Evolutionary conservation across 2,329 filamentous ascomycete species (phyloP), one percentile per base, ranked within the genome.

Genomic region (Microdochium trichocladiopsis): DNA sequence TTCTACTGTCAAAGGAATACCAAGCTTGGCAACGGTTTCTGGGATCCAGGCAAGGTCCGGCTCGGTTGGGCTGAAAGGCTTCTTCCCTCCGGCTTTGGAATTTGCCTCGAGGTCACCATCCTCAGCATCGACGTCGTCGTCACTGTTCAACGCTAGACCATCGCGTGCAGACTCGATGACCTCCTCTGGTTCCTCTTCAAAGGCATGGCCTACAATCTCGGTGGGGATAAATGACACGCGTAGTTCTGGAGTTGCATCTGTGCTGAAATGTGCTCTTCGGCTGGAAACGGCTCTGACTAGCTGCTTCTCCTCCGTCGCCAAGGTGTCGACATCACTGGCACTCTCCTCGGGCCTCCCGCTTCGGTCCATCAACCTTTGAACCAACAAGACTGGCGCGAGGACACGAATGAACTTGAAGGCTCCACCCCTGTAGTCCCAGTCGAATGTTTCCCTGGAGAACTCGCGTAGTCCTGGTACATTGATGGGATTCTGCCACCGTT

Each of bases 341-440:
- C 56, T 2, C 53, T 56, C 1, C 57, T 65, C 55, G 23, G 59
- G 58, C 21, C 66, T 59, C 63, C 66, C 24, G 65, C 68, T 53
- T 64, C 73, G 51, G 66, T 69, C 56, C 57, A 74, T 66, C 57
- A 84, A 74, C 55, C 79, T 83, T 55, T 79, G 81, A 14, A 83
- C 75, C 2, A 97, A 73, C 1, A 97, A 70, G 8, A 86, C 84
- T 11, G 90, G 88, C 0, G 90, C 87, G 11, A 97, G 72, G 25
- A 88, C 86, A 14, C 86, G 82, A 25, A 96, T 84, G 55, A 96
- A 88, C 63, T 96, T 95, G 62, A 87, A 81, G 16, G 92, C 91
- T 1, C 92, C 93, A 50, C 79, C 78, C 25, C 84, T 80, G 60
- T 84, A 87, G 4, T 79, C 82, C 94, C 94, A 99, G 54, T 92